phyloP scores from a whole-genome alignment of 306 rosid genomes.

The Malus fusca region DNA sequence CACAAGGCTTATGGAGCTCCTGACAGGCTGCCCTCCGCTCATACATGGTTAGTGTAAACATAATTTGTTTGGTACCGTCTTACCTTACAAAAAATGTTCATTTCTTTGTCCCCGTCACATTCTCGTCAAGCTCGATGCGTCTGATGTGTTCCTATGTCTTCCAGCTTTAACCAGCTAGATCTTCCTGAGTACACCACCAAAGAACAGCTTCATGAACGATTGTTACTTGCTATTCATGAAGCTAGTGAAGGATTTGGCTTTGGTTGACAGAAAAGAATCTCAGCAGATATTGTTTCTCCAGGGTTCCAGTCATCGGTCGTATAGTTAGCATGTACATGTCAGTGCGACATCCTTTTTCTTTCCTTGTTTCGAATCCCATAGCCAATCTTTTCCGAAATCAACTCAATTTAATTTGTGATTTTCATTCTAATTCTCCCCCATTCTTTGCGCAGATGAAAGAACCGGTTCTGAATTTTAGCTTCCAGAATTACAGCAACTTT shows the following conservation, averaged over 20 bases:
- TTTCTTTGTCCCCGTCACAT: neutral
- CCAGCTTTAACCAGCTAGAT: constrained; percentile 96
- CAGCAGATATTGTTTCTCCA: constrained; percentile 20
- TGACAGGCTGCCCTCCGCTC: constrained; percentile 93
- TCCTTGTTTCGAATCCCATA: neutral
- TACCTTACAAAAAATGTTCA: neutral
- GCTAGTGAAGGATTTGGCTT: constrained; percentile 99
- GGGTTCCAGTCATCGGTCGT: constrained; percentile 28
- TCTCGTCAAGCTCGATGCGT: constrained; percentile 2
- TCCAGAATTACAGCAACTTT: neutral
- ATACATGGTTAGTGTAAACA: constrained; percentile 71
- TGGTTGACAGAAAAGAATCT: constrained; percentile 36
- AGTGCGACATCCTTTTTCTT: constrained; percentile 20
- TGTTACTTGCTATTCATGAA: constrained; percentile 95
- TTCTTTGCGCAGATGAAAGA: constrained; percentile 3
- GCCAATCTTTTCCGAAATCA: neutral
- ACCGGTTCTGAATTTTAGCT: neutral
- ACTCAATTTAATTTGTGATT: neutral
- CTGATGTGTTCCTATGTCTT: constrained; percentile 15
- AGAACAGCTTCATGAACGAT: constrained; percentile 91
- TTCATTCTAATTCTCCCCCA: neutral
- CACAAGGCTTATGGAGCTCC: constrained; percentile 99
- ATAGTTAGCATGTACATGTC: constrained; percentile 50
- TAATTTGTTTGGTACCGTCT: neutral
- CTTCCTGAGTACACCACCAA: constrained; percentile 92